Evolutionary conservation across 129 eudicot genomes (phyloP).

Genomic region (Artemisia tridentata): DNA sequence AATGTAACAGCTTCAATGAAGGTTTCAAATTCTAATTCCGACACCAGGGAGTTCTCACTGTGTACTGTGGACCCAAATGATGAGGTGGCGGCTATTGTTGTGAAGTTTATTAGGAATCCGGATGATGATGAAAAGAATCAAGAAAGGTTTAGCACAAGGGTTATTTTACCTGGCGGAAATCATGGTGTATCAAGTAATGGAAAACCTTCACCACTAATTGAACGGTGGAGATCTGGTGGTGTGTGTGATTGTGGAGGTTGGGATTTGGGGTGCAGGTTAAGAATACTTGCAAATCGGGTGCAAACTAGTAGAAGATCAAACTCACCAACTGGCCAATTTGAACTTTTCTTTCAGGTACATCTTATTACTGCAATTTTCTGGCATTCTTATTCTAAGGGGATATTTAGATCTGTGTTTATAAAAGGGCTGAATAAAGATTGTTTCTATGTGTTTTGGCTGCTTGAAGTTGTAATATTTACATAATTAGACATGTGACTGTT

Average conservation of each 20-base stretch:
- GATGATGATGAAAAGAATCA: slow-evolving; percentile 13
- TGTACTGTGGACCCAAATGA: slow-evolving; percentile 43
- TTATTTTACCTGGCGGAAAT: slow-evolving; percentile 69
- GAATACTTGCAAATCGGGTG: slow-evolving; percentile 42
- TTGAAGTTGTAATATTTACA: too few species aligned
- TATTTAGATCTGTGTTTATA: too few species aligned
- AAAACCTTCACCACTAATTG: slow-evolving; percentile 60
- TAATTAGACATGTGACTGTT: too few species aligned
- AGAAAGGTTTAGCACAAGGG: slow-evolving; percentile 44
- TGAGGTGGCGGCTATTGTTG: slow-evolving; percentile 75
- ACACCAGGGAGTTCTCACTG: slow-evolving; percentile 60
- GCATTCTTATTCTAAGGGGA: too few species aligned
- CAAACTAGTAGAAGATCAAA: slow-evolving; percentile 26
- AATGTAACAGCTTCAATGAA: slow-evolving; percentile 72
- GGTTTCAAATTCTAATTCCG: slow-evolving; percentile 47
- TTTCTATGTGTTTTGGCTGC: too few species aligned
- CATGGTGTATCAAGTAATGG: slow-evolving; percentile 75
- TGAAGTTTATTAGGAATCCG: slow-evolving; percentile 44
- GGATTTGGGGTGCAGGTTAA: slow-evolving; percentile 84
- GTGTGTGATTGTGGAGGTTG: slow-evolving; percentile 95
- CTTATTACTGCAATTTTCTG: too few species aligned
- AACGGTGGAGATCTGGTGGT: slow-evolving; percentile 83
- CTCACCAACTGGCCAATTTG: slow-evolving; percentile 34
- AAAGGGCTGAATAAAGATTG: too few species aligned
- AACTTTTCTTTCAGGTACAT: slow-evolving; percentile 37